A percentile compares a stretch with the other conserved stretches of the same genome.
Evolutionary conservation across 305 asterid species (phyloP).

Genomic region (Solanum hybrid): DNA sequence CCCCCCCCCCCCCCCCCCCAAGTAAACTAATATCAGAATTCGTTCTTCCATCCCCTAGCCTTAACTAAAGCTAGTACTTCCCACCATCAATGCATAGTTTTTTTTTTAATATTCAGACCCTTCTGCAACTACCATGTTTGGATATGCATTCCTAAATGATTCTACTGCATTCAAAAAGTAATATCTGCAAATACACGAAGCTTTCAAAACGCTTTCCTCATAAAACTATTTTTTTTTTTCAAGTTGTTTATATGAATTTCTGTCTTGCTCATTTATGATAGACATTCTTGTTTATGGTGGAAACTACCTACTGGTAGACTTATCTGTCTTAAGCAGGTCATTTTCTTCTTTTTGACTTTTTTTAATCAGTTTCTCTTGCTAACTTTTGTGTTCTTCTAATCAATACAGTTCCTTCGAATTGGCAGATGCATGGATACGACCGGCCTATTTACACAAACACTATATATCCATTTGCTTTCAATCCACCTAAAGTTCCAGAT

Average conservation of each 20-base stretch:
- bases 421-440: slow-evolving; percentile 99
- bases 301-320: neutral
- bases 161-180: neutral
- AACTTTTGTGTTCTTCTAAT: slow-evolving; percentile 18
- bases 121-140: neutral
- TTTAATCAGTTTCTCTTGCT: slow-evolving; percentile 9
- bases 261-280: neutral
- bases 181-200: neutral
- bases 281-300: neutral
- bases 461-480: slow-evolving; percentile 77
- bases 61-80: neutral
- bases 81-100: neutral
- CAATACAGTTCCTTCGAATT: slow-evolving; percentile 90
- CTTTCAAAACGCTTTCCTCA: neutral
- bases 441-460: slow-evolving; percentile 81
- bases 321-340: neutral
- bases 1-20: neutral
- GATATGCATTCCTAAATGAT: neutral
- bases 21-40: neutral
- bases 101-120: neutral
- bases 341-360: slow-evolving; percentile 14
- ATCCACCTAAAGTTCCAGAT: slow-evolving; percentile 93
- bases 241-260: neutral
- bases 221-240: neutral
- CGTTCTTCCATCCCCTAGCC: neutral